Percentiles rank a stretch among this genome's conserved stretches.
Conservation (phyloP, 371 early-diverging fungal genomes). For the Apophysomyces sp. region DNA sequence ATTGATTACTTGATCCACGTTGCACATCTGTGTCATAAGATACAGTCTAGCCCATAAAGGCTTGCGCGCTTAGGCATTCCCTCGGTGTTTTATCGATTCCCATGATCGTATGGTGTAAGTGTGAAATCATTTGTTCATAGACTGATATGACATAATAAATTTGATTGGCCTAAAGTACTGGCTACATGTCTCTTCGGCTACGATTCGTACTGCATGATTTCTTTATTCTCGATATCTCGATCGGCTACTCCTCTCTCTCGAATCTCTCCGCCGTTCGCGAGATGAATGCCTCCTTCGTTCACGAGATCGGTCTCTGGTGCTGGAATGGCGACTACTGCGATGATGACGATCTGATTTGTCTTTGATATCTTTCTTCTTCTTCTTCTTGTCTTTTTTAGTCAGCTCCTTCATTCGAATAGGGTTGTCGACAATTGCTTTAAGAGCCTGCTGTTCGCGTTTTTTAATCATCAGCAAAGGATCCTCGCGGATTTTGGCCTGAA, state of each 20-base stretch:
- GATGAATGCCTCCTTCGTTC: neutral
- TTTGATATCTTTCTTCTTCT: slow-evolving; percentile 30
- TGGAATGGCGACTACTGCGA: neutral
- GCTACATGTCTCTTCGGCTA: no score
- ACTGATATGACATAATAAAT: no score
- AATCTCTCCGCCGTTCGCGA: neutral
- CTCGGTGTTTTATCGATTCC: no score
- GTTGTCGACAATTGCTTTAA: slow-evolving; percentile 77
- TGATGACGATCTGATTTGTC: slow-evolving; percentile 3
- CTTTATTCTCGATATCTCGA: neutral
- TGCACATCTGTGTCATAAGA: no score
- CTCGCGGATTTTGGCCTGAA: slow-evolving; percentile 84
- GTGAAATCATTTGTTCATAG: no score
- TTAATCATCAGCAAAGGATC: slow-evolving; percentile 92
- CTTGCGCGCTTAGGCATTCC: no score
- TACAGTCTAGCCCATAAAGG: no score
- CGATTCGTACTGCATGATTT: no score
- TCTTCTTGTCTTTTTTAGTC: slow-evolving; percentile 41
- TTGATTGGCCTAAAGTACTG: no score
- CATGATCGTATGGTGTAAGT: no score
- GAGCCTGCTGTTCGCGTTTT: slow-evolving; percentile 77
- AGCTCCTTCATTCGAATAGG: slow-evolving; percentile 70
- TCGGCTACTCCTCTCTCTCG: neutral
- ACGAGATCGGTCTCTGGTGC: neutral
- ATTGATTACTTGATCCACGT: no score